Conservation (phyloP, 2,329 filamentous ascomycete species). For the Golovinomyces cichoracearum region DNA sequence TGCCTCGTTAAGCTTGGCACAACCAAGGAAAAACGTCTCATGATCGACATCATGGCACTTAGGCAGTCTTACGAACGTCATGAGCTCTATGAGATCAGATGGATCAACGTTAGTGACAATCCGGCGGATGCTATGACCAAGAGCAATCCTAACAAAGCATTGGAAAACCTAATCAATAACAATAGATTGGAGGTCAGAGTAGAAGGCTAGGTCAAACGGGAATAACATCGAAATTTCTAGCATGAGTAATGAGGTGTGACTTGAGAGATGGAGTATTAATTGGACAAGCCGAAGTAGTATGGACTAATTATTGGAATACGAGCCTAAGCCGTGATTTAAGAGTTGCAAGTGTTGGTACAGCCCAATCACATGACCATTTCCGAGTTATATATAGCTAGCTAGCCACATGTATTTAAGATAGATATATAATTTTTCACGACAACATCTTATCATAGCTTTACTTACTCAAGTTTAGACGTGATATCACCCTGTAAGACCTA, state of each 20-base stretch:
- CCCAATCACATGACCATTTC: no score
- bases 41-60: not conserved
- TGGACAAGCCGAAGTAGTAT: not conserved
- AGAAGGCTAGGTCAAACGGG: no score
- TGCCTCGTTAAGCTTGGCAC: not conserved
- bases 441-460: not conserved
- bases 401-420: not conserved
- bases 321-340: not conserved
- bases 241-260: not conserved
- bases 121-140: not conserved
- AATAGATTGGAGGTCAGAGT: not conserved
- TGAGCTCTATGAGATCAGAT: not conserved
- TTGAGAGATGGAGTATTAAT: not conserved
- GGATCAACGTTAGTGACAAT: not conserved
- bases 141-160: no score
- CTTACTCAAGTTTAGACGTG: no score
- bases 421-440: not conserved
- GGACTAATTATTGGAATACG: not conserved
- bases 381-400: no score
- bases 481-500: not conserved
- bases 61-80: not conserved
- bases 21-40: no score
- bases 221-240: not conserved
- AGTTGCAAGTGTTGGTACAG: not conserved
- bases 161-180: not conserved